Evolutionary conservation across 805 yeast species (phyloP).

Genomic region (Komagataella mondaviorum): DNA sequence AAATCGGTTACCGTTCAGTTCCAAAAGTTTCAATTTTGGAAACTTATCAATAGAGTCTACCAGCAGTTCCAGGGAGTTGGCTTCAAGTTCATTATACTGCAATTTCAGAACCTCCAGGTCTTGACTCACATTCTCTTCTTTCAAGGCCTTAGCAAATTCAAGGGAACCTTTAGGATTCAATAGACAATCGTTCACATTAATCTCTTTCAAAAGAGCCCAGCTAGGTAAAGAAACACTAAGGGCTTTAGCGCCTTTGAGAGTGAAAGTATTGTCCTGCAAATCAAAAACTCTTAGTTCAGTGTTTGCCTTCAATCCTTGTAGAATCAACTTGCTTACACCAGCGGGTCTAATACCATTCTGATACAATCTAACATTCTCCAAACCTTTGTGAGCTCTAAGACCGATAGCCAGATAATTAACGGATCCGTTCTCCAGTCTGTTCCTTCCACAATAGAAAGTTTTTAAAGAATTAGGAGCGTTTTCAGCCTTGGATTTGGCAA

Average conservation of each 20-base stretch:
- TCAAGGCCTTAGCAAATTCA: slow-evolving; percentile 34
- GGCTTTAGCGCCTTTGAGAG: slow-evolving; percentile 48
- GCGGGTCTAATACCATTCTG: slow-evolving; percentile 97
- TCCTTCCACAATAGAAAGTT: slow-evolving; percentile 93
- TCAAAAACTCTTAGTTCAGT: slow-evolving; percentile 56
- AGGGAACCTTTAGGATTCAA: slow-evolving; percentile 69
- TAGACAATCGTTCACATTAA: slow-evolving; percentile 82
- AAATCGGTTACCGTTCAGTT: slow-evolving; percentile 87
- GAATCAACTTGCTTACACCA: slow-evolving; percentile 68
- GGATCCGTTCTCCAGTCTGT: slow-evolving; percentile 93
- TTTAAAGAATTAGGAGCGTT: slow-evolving; percentile 40
- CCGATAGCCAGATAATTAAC: slow-evolving; percentile 76
- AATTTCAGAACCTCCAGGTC: slow-evolving; percentile 49
- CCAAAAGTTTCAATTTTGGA: slow-evolving; percentile 50
- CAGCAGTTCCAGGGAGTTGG: slow-evolving; percentile 46
- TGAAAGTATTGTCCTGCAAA: slow-evolving; percentile 92
- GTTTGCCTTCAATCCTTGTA: slow-evolving; percentile 56
- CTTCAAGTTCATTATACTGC: slow-evolving; percentile 81
- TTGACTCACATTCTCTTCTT: slow-evolving; percentile 16
- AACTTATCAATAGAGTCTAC: slow-evolving; percentile 41
- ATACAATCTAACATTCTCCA: slow-evolving; percentile 66
- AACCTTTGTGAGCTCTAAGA: slow-evolving; percentile 61
- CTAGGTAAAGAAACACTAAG: slow-evolving; percentile 44
- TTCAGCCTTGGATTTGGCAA: slow-evolving; percentile 37
- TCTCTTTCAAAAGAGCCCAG: slow-evolving; percentile 64